phyloP scores from a whole-genome alignment of 257 asterid species.

The Handroanthus guayacan region DNA sequence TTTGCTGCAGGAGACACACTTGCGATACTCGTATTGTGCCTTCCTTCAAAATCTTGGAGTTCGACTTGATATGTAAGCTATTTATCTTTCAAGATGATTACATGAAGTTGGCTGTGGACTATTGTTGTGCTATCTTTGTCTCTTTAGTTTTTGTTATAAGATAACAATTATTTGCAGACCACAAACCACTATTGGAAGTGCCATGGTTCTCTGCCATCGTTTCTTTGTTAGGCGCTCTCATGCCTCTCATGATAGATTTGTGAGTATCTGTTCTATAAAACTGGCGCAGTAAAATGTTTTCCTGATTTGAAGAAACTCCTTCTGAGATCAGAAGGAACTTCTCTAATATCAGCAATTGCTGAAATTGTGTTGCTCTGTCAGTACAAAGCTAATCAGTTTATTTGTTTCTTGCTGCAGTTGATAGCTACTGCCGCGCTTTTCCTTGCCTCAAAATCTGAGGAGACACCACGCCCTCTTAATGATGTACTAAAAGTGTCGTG shows the following conservation, averaged over 20 bases:
- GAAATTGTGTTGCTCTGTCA: slow-evolving; percentile 24
- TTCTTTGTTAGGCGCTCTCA: slow-evolving; percentile 91
- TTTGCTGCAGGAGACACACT: slow-evolving; percentile 73
- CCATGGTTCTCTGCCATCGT: slow-evolving; percentile 96
- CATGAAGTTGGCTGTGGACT: slow-evolving; percentile 3
- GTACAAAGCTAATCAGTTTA: slow-evolving; percentile 32
- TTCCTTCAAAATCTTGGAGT: slow-evolving; percentile 91
- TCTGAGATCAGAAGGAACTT: slow-evolving; percentile 13
- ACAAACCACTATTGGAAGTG: slow-evolving; percentile 92
- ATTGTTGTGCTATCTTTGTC: slow-evolving; percentile 4
- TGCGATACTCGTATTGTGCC: slow-evolving; percentile 91
- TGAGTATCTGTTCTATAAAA: slow-evolving; percentile 46
- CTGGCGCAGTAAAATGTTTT: background rate
- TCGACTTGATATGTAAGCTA: slow-evolving; percentile 84
- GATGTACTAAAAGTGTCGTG: slow-evolving; percentile 73
- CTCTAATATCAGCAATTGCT: slow-evolving; percentile 13
- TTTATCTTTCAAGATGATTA: slow-evolving; percentile 4
- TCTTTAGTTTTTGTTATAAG: slow-evolving; percentile 1
- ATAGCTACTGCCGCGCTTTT: slow-evolving; percentile 94
- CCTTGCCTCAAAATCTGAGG: slow-evolving; percentile 94
- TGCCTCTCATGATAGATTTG: slow-evolving; percentile 96
- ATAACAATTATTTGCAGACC: slow-evolving; percentile 64
- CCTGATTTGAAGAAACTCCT: slow-evolving; percentile 2
- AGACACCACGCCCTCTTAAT: slow-evolving; percentile 86
- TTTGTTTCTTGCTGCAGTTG: slow-evolving; percentile 70